Conservation (phyloP, 2,329 filamentous ascomycete genomes). For the Fusarium siculi region DNA sequence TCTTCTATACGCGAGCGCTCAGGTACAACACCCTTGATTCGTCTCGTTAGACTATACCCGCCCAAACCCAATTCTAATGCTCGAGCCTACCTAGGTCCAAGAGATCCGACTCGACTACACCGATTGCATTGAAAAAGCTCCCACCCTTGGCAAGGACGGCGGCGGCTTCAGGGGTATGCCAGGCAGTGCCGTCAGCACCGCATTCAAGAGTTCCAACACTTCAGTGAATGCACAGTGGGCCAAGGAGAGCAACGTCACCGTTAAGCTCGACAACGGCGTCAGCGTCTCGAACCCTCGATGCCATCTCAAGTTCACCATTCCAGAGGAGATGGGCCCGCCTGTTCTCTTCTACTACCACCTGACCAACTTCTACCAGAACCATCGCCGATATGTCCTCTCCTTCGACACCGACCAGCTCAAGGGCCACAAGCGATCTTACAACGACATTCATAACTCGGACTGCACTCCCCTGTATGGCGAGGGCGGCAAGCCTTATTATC, state of each 20-base stretch:
- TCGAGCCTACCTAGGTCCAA: conserved; percentile 75
- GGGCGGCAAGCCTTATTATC: conserved; percentile 81
- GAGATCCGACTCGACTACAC: conserved; percentile 94
- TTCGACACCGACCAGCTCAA: conserved; percentile 84
- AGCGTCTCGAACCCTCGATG: conserved; percentile 65
- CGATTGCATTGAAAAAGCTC: conserved; percentile 71
- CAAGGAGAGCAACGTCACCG: conserved; percentile 51
- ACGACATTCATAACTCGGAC: conserved; percentile 72
- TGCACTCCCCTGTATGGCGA: conserved; percentile 78
- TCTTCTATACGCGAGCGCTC: conserved; percentile 84
- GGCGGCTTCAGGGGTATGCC: conserved; percentile 63
- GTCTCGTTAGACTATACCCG: not conserved
- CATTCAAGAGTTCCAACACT: conserved; percentile 72
- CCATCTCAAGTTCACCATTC: conserved; percentile 80
- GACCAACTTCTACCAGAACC: conserved; percentile 99
- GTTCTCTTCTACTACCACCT: conserved; percentile 95
- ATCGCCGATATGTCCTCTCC: conserved; percentile 93
- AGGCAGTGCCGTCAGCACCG: conserved; percentile 66
- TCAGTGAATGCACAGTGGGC: conserved; percentile 56
- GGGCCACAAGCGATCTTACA: conserved; percentile 70
- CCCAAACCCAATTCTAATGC: conserved; percentile 17
- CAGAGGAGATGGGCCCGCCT: conserved; percentile 80
- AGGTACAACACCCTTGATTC: conserved; percentile 59
- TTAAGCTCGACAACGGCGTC: conserved; percentile 48
- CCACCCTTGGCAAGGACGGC: conserved; percentile 47